Evolutionary conservation across 73 alveolate genomes (phyloP), one percentile per base, ranked within the genome.

Genomic region (Paramecium primaurelia): DNA sequence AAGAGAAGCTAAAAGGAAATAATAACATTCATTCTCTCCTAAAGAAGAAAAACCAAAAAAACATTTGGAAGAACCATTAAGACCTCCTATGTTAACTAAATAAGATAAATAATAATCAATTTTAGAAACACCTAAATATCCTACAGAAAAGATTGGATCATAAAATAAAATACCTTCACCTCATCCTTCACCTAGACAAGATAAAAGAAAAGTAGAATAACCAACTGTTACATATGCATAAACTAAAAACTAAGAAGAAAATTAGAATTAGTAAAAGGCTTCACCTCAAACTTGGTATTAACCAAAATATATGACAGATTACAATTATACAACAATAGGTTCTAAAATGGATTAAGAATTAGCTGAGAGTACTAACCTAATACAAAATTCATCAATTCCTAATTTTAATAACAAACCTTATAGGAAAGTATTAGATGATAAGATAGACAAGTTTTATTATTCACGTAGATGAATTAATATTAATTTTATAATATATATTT

Each of bases 51-150:
- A 32, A 28, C 18, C 26, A 2, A 64, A 64, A 10, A 4, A 64
- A 12, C 22, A 28, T 16, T 16, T 3, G 12, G 84, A 64, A 4
- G 4, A 64, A 20, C 84, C 84, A 14, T 4, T 12, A 18, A 64
- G 84, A 64, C 84, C 84, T 25, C 84, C 84, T 32, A 64, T 25
- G 30, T 64, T 64, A 64, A 34, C 84, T 12, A 8, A 54, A 54
- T 18, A 64, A 64, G 84, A 64, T 32, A 64, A 64, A 28, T 64
- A 64, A 64, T 14, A 6, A 64, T 64, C 84, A 22, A 64, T 64
- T 26, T 64, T 32, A 64, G 84, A 64, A 34, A 64, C 84, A 3
- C 84, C 84, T 32, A 64, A 64, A 64, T 64, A 64, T 64, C 84
- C 42, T 3, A 64, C 84, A 64, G 69, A 54, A 54, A 18, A n/a